Conservation (phyloP, 352 stramenopile genomes). For the Globisporangium camurandrum region DNA sequence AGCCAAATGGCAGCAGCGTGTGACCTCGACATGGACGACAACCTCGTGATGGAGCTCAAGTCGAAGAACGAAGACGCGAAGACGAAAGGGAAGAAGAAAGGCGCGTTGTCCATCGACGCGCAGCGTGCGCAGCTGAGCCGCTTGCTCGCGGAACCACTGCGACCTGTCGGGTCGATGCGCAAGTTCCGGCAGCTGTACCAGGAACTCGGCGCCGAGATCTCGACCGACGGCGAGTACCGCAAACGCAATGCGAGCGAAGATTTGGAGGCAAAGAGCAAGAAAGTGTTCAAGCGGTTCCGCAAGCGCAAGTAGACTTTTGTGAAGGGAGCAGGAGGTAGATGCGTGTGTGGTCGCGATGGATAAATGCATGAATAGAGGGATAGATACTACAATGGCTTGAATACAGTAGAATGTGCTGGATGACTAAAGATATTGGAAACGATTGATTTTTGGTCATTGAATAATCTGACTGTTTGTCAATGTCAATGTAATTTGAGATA, state of each 20-base stretch:
- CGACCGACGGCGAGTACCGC: slow-evolving; percentile 66
- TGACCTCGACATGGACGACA: slow-evolving; percentile 77
- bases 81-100: slow-evolving; percentile 28
- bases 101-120: slow-evolving; percentile 30
- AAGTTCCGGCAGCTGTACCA: slow-evolving; percentile 81
- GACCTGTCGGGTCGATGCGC: slow-evolving; percentile 65
- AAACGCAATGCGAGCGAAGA: slow-evolving; percentile 69
- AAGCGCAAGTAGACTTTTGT: slow-evolving; percentile 17
- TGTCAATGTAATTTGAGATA: too few relatives aligned
- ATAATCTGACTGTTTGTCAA: too few relatives aligned
- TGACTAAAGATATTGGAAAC: too few relatives aligned
- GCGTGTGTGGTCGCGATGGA: too few relatives aligned
- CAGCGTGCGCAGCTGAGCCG: slow-evolving; percentile 48
- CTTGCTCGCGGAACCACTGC: slow-evolving; percentile 51
- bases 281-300: slow-evolving; percentile 81
- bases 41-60: slow-evolving; percentile 58
- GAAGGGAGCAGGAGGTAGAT: too few relatives aligned
- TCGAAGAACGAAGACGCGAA: slow-evolving; percentile 51
- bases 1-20: slow-evolving; percentile 76
- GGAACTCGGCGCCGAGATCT: slow-evolving; percentile 59
- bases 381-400: too few relatives aligned
- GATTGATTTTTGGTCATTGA: background rate
- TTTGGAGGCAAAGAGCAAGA: slow-evolving; percentile 63
- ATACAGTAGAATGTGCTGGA: too few relatives aligned
- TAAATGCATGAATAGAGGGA: too few relatives aligned